phyloP scores from a whole-genome alignment of 73 alveolate genomes.

The Blepharisma stoltei region DNA sequence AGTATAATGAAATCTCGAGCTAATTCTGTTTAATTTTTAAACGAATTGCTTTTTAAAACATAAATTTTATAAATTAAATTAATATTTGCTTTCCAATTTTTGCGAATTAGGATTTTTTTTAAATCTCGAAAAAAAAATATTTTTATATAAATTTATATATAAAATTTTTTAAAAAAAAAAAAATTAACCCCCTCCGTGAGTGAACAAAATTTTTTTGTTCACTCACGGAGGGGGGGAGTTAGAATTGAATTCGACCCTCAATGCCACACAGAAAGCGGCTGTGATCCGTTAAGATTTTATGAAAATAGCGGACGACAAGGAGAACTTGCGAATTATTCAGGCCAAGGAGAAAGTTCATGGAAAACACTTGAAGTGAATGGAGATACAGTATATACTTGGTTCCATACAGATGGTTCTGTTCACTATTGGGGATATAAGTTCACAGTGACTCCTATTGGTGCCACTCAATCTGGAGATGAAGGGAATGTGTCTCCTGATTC shows the following conservation, averaged over 20 bases:
- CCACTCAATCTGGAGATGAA: not conserved
- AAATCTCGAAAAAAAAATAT: too few relatives aligned
- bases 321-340: conserved; percentile 22
- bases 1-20: too few relatives aligned
- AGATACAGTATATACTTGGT: conserved; percentile 23
- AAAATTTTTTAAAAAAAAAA: too few relatives aligned
- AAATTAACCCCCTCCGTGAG: too few relatives aligned
- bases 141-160: too few relatives aligned
- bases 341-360: conserved; percentile 8
- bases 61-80: too few relatives aligned
- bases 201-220: too few relatives aligned
- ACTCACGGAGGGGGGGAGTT: too few relatives aligned
- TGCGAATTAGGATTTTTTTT: too few relatives aligned
- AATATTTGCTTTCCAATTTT: too few relatives aligned
- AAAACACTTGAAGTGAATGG: conserved; percentile 24
- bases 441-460: conserved; percentile 18
- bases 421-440: conserved; percentile 32
- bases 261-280: conserved; percentile 35
- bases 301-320: conserved; percentile 21
- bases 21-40: too few relatives aligned
- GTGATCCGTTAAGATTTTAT: conserved; percentile 31
- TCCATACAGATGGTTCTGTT: conserved; percentile 32
- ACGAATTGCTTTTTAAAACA: too few relatives aligned
- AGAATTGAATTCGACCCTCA: conserved; percentile 25
- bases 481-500: not conserved